Evolutionary conservation across 2,329 filamentous ascomycete genomes (phyloP).

Genomic region (Dothidotthia symphoricarpi): DNA sequence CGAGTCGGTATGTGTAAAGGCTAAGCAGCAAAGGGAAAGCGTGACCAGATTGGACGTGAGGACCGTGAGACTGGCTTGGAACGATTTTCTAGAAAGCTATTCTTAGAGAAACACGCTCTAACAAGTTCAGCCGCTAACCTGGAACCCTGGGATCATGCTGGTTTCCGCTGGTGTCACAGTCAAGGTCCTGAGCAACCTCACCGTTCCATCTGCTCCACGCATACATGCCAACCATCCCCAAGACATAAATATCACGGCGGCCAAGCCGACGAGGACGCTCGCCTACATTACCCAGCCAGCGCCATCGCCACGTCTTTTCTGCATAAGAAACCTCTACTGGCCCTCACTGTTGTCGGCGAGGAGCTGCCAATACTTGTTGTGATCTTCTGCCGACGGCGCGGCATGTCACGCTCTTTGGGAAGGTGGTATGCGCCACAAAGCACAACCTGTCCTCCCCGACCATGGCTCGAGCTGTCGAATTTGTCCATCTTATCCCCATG

Average conservation of each 20-base stretch:
- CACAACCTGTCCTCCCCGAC: slow-evolving; percentile 20
- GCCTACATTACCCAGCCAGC: slow-evolving; percentile 2
- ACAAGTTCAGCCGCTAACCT: slow-evolving; percentile 21
- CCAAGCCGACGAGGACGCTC: slow-evolving; percentile 15
- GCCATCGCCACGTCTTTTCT: slow-evolving; percentile 11
- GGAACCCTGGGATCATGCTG: slow-evolving; percentile 7
- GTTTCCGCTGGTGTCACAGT: slow-evolving; percentile 18
- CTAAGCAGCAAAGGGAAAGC: slow-evolving; percentile 26
- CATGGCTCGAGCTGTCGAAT: slow-evolving; percentile 14
- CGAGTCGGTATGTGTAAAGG: neutral
- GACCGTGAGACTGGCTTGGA: slow-evolving; percentile 19
- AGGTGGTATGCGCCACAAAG: slow-evolving; percentile 23
- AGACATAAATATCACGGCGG: slow-evolving; percentile 1
- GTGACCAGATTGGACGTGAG: slow-evolving; percentile 10
- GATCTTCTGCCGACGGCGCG: slow-evolving; percentile 20
- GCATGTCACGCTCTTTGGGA: slow-evolving; percentile 7
- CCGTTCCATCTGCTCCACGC: slow-evolving; percentile 9
- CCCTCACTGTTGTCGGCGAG: slow-evolving; percentile 9
- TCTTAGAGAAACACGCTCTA: slow-evolving; percentile 37
- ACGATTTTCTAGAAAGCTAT: slow-evolving; percentile 17
- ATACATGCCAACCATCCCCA: too few species aligned
- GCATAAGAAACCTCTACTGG: slow-evolving; percentile 13
- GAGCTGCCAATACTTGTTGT: slow-evolving; percentile 25
- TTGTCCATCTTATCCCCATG: neutral
- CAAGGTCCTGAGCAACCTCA: slow-evolving; percentile 19